Evolutionary conservation across 164 flowering plant genomes (phyloP).

Genomic region (Cinnamomum chago): DNA sequence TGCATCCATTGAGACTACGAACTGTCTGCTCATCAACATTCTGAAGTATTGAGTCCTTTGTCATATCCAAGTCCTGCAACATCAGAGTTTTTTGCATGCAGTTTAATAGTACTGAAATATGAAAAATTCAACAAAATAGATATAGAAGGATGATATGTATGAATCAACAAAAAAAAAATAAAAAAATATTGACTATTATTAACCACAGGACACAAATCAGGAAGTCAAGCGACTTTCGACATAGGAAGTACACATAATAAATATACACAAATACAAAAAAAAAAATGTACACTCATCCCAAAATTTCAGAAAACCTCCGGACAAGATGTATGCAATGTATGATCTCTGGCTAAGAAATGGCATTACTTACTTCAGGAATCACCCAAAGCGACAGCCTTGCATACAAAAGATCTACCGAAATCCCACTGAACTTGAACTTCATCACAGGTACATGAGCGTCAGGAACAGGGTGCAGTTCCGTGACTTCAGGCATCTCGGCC

Average conservation of each 20-base stretch:
- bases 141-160: too few relatives aligned
- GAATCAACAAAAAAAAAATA: too few relatives aligned
- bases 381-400: constrained; percentile 78
- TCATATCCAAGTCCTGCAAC: constrained; percentile 75
- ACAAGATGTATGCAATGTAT: not conserved
- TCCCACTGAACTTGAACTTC: constrained; percentile 81
- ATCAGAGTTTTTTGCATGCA: constrained; percentile 2
- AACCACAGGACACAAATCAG: too few relatives aligned
- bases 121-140: too few relatives aligned
- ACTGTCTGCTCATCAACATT: constrained; percentile 85
- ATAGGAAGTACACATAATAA: too few relatives aligned
- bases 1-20: constrained; percentile 93
- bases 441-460: constrained; percentile 97
- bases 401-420: constrained; percentile 92
- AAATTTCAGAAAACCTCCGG: too few relatives aligned
- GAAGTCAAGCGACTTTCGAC: too few relatives aligned
- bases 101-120: not conserved
- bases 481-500: constrained; percentile 82
- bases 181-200: too few relatives aligned
- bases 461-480: constrained; percentile 88
- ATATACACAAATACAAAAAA: too few relatives aligned
- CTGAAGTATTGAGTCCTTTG: constrained; percentile 74
- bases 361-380: constrained; percentile 80
- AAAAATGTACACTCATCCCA: too few relatives aligned
- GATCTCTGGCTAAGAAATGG: not conserved